Evolutionary conservation across 2,329 filamentous ascomycete species (phyloP).

Genomic region (Fusarium vanettenii): DNA sequence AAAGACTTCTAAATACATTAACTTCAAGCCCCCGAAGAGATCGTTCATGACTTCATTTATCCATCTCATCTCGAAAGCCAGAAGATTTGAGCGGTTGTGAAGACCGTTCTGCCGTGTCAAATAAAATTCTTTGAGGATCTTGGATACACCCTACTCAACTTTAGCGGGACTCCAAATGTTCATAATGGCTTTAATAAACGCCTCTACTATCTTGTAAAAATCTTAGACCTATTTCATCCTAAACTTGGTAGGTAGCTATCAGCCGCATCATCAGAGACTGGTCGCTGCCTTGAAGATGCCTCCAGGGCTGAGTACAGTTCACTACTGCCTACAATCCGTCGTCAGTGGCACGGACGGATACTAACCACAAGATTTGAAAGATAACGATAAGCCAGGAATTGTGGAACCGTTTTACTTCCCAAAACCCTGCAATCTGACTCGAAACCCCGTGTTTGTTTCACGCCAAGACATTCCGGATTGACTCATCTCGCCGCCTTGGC

Average conservation of each 20-base stretch:
- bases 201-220: background rate
- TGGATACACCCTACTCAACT: background rate
- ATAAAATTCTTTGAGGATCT: too few species aligned
- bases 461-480: background rate
- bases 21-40: background rate
- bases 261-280: background rate
- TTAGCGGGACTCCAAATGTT: accelerated
- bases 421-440: background rate
- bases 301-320: background rate
- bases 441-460: background rate
- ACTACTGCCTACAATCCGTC: background rate
- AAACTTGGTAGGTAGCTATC: accelerated
- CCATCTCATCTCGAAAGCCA: too few species aligned
- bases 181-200: background rate
- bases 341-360: background rate
- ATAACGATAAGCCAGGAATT: background rate
- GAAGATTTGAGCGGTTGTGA: too few species aligned
- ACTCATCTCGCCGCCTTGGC: background rate
- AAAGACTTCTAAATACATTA: background rate
- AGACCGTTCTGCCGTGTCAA: too few species aligned
- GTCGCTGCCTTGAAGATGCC: background rate
- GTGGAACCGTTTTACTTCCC: background rate
- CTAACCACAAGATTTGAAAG: background rate
- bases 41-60: background rate
- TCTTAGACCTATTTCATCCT: background rate